Evolutionary conservation across 208 protist genomes (phyloP).

Genomic region (Novymonas esmeraldas): DNA sequence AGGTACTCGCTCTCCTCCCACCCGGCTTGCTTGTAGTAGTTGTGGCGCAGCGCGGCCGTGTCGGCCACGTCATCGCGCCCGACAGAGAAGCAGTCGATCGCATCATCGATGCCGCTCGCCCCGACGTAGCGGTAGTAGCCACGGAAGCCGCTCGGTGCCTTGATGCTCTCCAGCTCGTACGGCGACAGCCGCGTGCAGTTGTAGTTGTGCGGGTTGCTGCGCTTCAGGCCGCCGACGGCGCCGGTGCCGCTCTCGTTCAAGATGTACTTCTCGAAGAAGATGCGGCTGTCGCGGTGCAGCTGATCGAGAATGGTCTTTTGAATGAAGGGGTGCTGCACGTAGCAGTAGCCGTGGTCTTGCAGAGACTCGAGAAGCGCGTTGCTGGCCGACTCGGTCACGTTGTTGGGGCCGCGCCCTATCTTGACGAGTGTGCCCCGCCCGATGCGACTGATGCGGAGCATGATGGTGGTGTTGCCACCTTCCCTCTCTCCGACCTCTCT

Average conservation of each 20-base stretch:
- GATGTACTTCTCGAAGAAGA: conserved; percentile 89
- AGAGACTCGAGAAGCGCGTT: conserved; percentile 86
- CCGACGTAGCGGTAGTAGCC: conserved; percentile 90
- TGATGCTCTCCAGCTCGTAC: conserved; percentile 82
- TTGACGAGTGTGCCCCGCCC: conserved; percentile 77
- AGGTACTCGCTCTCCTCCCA: conserved; percentile 78
- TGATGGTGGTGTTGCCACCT: too few relatives aligned
- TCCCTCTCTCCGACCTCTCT: too few relatives aligned
- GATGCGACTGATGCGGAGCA: conserved; percentile 48
- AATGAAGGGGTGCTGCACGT: conserved; percentile 90
- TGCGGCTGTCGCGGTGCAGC: conserved; percentile 83
- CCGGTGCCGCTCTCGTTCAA: conserved; percentile 38
- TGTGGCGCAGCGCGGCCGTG: conserved; percentile 60
- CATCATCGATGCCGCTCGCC: conserved; percentile 80
- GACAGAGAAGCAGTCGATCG: conserved; percentile 89
- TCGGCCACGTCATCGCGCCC: conserved; percentile 77
- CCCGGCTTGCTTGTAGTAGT: conserved; percentile 71
- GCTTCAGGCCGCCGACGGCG: conserved; percentile 24
- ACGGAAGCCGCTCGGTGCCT: conserved; percentile 64
- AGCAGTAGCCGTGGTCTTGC: conserved; percentile 88
- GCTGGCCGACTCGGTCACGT: conserved; percentile 82
- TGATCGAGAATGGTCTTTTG: conserved; percentile 84
- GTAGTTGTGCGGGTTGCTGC: conserved; percentile 62
- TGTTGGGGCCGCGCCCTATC: conserved; percentile 71
- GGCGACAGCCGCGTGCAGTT: conserved; percentile 63